phyloP scores from a whole-genome alignment of 805 yeast species.

The Candida suzukii region DNA sequence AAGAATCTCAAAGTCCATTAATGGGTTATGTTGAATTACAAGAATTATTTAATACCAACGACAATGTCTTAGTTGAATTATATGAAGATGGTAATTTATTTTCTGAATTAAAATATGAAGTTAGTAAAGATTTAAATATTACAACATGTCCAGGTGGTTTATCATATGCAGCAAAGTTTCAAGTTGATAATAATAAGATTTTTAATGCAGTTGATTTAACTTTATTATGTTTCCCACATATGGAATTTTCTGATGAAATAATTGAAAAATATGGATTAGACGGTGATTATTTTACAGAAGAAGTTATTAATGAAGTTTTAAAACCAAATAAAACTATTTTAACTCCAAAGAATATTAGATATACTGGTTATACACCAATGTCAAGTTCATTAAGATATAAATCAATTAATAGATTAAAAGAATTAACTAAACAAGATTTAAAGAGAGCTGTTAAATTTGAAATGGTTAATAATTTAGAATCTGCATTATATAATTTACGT shows the following conservation, averaged over 20 bases:
- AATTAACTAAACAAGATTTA: slow-evolving; percentile 48
- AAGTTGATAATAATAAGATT: slow-evolving; percentile 26
- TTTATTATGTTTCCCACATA: slow-evolving; percentile 18
- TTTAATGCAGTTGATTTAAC: slow-evolving; percentile 39
- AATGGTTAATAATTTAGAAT: slow-evolving; percentile 63
- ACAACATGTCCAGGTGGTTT: slow-evolving; percentile 33
- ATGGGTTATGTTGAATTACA: slow-evolving; percentile 31
- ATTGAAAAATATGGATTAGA: slow-evolving; percentile 1
- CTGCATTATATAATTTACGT: slow-evolving; percentile 63
- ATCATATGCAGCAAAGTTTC: slow-evolving; percentile 19
- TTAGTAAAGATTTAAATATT: slow-evolving; percentile 21
- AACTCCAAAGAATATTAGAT: slow-evolving; percentile 21
- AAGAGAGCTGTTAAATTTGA: slow-evolving; percentile 49
- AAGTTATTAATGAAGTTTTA: slow-evolving; percentile 7
- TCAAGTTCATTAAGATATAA: slow-evolving; percentile 39
- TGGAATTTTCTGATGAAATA: neutral
- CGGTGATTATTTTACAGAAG: slow-evolving; percentile 6
- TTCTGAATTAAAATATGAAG: slow-evolving; percentile 2
- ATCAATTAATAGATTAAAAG: slow-evolving; percentile 40
- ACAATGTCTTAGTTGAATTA: slow-evolving; percentile 28
- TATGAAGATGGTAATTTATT: slow-evolving; percentile 21
- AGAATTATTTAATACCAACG: slow-evolving; percentile 18
- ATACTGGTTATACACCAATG: slow-evolving; percentile 39
- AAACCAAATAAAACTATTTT: slow-evolving; percentile 16
- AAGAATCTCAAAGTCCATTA: slow-evolving; percentile 31